These are phyloP conservation scores for Trichosporon sp. DNA, from an alignment of 1,284 basidiomycete species.

Conservation along the genomic window DNA sequence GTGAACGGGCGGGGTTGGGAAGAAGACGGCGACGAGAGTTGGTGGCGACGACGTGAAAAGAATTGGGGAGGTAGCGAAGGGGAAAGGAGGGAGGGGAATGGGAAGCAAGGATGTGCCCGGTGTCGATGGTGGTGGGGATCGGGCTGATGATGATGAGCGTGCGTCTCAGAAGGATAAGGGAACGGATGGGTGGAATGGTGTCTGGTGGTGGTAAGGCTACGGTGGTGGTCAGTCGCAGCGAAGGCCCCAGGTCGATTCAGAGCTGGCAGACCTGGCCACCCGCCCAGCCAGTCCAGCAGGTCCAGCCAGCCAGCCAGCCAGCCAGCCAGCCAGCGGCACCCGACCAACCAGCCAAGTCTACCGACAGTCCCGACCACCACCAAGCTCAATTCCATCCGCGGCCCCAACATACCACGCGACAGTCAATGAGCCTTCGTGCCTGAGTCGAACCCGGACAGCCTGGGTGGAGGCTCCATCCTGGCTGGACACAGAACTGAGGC, in stretches of 20 bases:
- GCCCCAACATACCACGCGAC: background rate
- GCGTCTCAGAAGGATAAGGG: background rate
- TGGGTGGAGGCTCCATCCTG: slow-evolving; percentile 7
- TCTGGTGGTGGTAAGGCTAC: background rate
- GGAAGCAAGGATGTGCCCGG: background rate
- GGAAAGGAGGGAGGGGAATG: background rate
- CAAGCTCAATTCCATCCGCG: background rate
- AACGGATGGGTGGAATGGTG: background rate
- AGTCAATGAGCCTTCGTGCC: background rate
- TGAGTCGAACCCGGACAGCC: background rate
- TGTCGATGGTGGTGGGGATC: background rate
- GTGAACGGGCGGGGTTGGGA: background rate
- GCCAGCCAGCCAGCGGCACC: too few relatives aligned
- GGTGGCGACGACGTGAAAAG: background rate
- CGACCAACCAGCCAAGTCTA: too few relatives aligned
- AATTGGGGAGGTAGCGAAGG: background rate
- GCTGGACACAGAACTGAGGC: background rate
- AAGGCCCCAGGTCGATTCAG: background rate
- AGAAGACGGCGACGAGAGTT: background rate
- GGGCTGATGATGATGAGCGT: slow-evolving; percentile 14
- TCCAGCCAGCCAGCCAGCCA: too few relatives aligned
- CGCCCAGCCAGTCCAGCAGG: too few relatives aligned
- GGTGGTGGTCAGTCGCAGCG: background rate
- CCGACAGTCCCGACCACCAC: too few relatives aligned
- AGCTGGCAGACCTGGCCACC: too few relatives aligned